A percentile compares a stretch with the other conserved stretches of the same genome.
phyloP scores from a whole-genome alignment of 2,329 filamentous ascomycete genomes.

The Talaromyces sp. region DNA sequence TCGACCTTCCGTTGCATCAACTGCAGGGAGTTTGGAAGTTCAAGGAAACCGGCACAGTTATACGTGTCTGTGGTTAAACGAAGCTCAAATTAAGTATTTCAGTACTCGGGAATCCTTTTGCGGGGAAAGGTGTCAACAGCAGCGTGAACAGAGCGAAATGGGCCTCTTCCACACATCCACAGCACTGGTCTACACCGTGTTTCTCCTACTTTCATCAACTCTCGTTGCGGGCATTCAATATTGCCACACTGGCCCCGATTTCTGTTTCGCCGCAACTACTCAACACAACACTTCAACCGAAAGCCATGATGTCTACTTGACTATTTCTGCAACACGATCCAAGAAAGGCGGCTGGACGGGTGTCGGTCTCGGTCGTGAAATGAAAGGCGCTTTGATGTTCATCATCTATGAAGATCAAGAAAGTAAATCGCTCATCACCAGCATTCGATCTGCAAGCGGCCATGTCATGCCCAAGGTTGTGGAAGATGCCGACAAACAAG shows the following conservation, averaged over 20 bases:
- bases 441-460: conserved; percentile 27
- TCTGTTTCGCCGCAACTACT: conserved; percentile 20
- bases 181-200: conserved; percentile 1
- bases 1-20: not conserved
- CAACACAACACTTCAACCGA: conserved; percentile 17
- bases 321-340: conserved; percentile 18
- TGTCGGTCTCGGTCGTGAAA: conserved; percentile 29
- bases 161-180: not conserved
- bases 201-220: conserved; percentile 24
- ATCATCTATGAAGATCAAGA: conserved; percentile 28
- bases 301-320: conserved; percentile 19
- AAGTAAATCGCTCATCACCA: conserved; percentile 29
- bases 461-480: conserved; percentile 28
- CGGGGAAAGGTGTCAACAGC: not conserved
- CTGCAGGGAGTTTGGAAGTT: not conserved
- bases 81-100: not conserved
- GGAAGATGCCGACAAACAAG: conserved; percentile 29
- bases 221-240: conserved; percentile 19
- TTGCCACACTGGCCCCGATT: conserved; percentile 16
- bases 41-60: too few relatives aligned
- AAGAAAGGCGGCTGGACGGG: conserved; percentile 26
- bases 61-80: not conserved
- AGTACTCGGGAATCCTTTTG: not conserved
- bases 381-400: conserved; percentile 33
- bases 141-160: not conserved